These are phyloP conservation scores for Pythium sp. DNA, from an alignment of 352 stramenopile genomes.

Conservation along the genomic window DNA sequence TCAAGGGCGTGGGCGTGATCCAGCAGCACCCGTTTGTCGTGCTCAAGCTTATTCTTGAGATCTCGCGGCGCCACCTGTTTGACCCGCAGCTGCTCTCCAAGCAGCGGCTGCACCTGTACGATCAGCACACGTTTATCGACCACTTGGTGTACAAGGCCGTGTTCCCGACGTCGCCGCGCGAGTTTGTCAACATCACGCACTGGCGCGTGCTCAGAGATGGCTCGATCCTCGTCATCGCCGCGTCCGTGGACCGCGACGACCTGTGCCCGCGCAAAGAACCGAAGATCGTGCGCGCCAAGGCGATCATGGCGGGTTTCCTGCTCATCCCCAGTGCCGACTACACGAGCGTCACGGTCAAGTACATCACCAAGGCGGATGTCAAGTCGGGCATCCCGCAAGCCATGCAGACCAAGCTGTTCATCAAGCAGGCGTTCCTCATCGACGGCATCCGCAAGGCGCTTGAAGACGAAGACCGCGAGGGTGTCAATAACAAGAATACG, in stretches of 20 bases:
- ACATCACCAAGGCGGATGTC: conserved; percentile 68
- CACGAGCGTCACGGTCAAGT: conserved; percentile 46
- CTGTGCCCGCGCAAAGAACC: conserved; percentile 40
- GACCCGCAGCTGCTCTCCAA: conserved; percentile 57
- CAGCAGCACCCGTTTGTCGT: conserved; percentile 47
- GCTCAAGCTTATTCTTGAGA: conserved; percentile 54
- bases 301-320: conserved; percentile 60
- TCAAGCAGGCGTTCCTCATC: conserved; percentile 70
- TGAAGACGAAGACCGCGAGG: conserved; percentile 40
- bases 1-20: conserved; percentile 62
- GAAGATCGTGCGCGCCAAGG: conserved; percentile 47
- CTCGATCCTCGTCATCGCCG: conserved; percentile 51
- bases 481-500: not conserved
- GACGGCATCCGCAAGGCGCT: conserved; percentile 52
- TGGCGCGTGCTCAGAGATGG: conserved; percentile 66
- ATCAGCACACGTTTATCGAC: conserved; percentile 73
- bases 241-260: conserved; percentile 34
- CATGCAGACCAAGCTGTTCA: conserved; percentile 68
- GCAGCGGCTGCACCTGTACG: conserved; percentile 51
- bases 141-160: conserved; percentile 67
- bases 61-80: conserved; percentile 40
- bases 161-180: conserved; percentile 48
- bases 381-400: conserved; percentile 50
- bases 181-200: conserved; percentile 72
- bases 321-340: conserved; percentile 61